Base-by-base conservation (phyloP, 192 early-diverging fungal genomes). In the Chytriomyces confervae region DNA sequence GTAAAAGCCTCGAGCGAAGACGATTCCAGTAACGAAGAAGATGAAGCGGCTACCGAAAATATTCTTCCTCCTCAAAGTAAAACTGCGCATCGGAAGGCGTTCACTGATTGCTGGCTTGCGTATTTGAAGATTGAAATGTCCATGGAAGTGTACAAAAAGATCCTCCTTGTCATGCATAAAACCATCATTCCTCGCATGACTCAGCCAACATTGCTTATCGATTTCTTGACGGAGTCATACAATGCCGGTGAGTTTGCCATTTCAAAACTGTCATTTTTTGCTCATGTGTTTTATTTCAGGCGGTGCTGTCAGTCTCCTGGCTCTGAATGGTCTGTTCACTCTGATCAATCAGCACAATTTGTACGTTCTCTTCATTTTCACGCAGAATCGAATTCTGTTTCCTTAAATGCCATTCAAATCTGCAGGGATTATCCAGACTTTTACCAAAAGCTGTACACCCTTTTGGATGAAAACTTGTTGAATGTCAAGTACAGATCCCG, bases 341-440 rank as follows among this genome's bases (percentile, higher is more conserved):
- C 85, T 99, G 75, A 97, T 99, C 62, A 84, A 89, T n/a, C 92
- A 98, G 75, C 91, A 99, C 83, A 97, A 96, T 76, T 84, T 99
- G 92, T 94, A 89, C 77, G 92, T 83, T 29, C n/a, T 46, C 16
- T 13, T 75, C 16, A 2, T 36, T 48, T n/a, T 6, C 44, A 44
- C 29, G 80, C 44, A 72, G 5, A 66, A 48, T 46, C 7, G 69
- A 11, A 80, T 80, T 46, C 18, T 49, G 8, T 36, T 79, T 46
- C 27, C 7, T 69, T 45, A 47, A 36, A 61, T 64, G 3, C 47
- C 9, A 24, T 24, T 82, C 43, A 50, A 20, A 20, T 72, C 36
- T n/a, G 7, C 77, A 94, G 93, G 27, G 95, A 97, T 86, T 99
- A 99, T 77, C 96, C 96, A n/a, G 93, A 96, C 79, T 99, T 99